phyloP scores from a whole-genome alignment of 2,329 filamentous ascomycete genomes.

The Monosporascus sp. region DNA sequence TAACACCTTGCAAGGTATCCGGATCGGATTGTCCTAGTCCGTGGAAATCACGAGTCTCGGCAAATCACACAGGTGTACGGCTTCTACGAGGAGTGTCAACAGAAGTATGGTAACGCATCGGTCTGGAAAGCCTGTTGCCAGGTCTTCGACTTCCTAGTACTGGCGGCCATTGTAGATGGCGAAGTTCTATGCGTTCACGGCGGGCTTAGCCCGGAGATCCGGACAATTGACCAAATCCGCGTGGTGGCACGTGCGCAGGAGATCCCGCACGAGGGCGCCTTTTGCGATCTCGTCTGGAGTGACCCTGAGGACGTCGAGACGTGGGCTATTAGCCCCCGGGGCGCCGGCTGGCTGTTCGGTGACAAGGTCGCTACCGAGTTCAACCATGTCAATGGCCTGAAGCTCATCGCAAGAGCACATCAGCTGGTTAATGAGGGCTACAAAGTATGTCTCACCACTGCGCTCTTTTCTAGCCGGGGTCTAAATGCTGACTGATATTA shows the following conservation, averaged over 20 bases:
- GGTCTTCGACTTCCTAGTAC: conserved; percentile 96
- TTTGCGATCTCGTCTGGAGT: conserved; percentile 97
- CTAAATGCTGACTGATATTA: conserved; percentile 21
- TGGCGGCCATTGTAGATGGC: conserved; percentile 95
- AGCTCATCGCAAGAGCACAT: conserved; percentile 93
- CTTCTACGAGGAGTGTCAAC: conserved; percentile 96
- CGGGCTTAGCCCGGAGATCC: conserved; percentile 81
- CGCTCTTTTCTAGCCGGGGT: conserved; percentile 44
- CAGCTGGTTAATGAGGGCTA: conserved; percentile 98
- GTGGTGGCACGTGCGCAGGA: conserved; percentile 97
- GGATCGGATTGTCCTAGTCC: conserved; percentile 88
- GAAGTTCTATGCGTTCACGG: conserved; percentile 98
- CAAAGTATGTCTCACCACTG: conserved; percentile 71
- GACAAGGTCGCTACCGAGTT: conserved; percentile 98
- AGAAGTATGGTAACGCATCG: conserved; percentile 97
- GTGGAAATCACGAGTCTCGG: conserved; percentile 95
- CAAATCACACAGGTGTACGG: conserved; percentile 98
- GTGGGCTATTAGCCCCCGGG: conserved; percentile 88
- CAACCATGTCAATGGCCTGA: conserved; percentile 93
- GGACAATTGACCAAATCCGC: conserved; percentile 98
- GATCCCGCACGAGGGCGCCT: conserved; percentile 96
- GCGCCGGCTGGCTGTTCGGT: conserved; percentile 96
- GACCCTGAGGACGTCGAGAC: conserved; percentile 97
- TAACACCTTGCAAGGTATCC: conserved; percentile 67
- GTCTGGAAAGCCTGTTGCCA: conserved; percentile 99